phyloP scores from a whole-genome alignment of 2,329 filamentous ascomycete species.

The Nemania sp. region DNA sequence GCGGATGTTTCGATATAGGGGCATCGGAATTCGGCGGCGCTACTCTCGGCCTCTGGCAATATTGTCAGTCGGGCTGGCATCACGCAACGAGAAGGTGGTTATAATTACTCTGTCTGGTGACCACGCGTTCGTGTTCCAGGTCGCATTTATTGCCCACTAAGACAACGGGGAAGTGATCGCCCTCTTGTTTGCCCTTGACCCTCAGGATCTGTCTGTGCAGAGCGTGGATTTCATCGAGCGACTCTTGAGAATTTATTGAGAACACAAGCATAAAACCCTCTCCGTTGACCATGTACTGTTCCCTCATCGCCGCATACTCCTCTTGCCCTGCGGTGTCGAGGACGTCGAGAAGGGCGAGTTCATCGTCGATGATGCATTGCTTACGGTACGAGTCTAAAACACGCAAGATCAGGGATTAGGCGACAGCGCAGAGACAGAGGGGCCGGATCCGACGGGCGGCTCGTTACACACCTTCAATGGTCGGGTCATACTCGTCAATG shows the following conservation, averaged over 20 bases:
- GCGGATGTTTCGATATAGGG: slow-evolving; percentile 99
- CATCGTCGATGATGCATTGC: slow-evolving; percentile 98
- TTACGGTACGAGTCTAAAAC: slow-evolving; percentile 93
- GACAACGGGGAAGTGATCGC: slow-evolving; percentile 97
- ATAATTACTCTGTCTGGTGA: slow-evolving; percentile 80
- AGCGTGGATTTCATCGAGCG: slow-evolving; percentile 97
- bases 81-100: slow-evolving; percentile 14
- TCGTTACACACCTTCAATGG: slow-evolving; percentile 81
- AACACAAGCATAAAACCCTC: slow-evolving; percentile 98
- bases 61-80: slow-evolving; percentile 20
- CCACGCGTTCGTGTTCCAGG: slow-evolving; percentile 88
- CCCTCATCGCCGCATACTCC: slow-evolving; percentile 98
- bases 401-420: slow-evolving; percentile 25
- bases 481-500: slow-evolving; percentile 98
- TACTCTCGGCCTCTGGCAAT: slow-evolving; percentile 71
- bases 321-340: slow-evolving; percentile 98
- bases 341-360: slow-evolving; percentile 95
- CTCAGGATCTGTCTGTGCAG: slow-evolving; percentile 98
- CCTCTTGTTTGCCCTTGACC: slow-evolving; percentile 84
- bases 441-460: not conserved
- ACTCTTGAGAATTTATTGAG: slow-evolving; percentile 96
- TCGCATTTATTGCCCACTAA: slow-evolving; percentile 99
- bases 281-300: slow-evolving; percentile 99
- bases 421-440: slow-evolving; percentile 17
- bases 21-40: slow-evolving; percentile 69